Base-by-base conservation (phyloP, 768 basidiomycete species). In the Russula foetens region DNA sequence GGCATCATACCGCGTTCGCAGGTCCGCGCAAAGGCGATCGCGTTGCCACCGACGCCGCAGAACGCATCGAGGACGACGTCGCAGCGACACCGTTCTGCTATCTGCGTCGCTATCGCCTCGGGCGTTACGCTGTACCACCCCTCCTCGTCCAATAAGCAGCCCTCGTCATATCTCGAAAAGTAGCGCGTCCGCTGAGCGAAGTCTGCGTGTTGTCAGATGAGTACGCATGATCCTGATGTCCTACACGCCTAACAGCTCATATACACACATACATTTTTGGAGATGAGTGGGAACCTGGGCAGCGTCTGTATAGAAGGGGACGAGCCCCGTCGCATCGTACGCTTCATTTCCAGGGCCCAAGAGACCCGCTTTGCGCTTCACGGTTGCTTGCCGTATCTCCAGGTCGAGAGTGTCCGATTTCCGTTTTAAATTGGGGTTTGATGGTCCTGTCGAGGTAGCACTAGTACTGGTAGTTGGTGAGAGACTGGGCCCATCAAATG, bases 51-150 rank as follows among this genome's bases (percentile, higher is more conserved):
- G 0, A 98, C 95, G 1, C 97, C 97, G 69, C 95, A 98, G 71
- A 98, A 99, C 0, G 94, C 92, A 69, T 98, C 97, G 38, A 96
- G 77, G 61, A 97, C 78, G 4, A 86, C 86, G 62, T 84, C 84
- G 64, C 88, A 92, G 8, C 88, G 82, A 76, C 96, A 97, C 24
- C 95, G 78, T 66, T 96, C 89, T 0, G 97, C 96, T 47, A 98
- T 98, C 70, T 92, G 94, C 61, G 82, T 73, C 8, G 95, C 97
- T n/a, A 99, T 84, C 41, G 79, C 79, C 68, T 98, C 94, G 0
- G 97, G 96, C 0, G 97, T 99, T 60, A 98, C 87, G 63, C 90
- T 93, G 73, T 89, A 98, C 96, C 95, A 98, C n/a, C 96, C 96
- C 71, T 96, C 92, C 65, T 90, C 84, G 64, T 98, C 97, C 12